phyloP scores from a whole-genome alignment of 352 stramenopile species.

The Phytophthora citricola region DNA sequence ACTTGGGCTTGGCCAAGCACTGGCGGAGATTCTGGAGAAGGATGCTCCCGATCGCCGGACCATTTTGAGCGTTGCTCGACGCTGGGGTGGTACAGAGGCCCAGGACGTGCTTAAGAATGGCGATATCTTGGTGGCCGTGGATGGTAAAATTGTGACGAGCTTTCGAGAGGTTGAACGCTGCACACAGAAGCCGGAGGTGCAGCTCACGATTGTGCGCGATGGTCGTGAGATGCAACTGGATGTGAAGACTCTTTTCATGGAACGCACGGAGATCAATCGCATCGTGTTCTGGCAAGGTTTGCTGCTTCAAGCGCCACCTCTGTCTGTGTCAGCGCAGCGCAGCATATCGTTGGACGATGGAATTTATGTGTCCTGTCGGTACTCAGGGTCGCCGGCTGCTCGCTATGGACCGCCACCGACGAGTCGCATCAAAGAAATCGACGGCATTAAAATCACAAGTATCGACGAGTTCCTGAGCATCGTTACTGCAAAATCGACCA shows the following conservation, averaged over 20 bases:
- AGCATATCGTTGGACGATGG: conserved; percentile 85
- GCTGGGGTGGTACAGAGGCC: conserved; percentile 79
- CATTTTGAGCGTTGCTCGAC: conserved; percentile 80
- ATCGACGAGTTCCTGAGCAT: conserved; percentile 91
- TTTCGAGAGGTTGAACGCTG: conserved; percentile 88
- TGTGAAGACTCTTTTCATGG: conserved; percentile 83
- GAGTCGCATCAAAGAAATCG: conserved; percentile 91
- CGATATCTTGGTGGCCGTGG: conserved; percentile 88
- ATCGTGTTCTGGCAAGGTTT: conserved; percentile 94
- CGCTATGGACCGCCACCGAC: conserved; percentile 90
- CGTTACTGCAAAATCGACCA: conserved; percentile 61
- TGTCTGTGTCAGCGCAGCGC: conserved; percentile 86
- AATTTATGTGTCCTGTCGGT: conserved; percentile 89
- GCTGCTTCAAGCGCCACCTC: conserved; percentile 87
- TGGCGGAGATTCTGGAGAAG: conserved; percentile 80
- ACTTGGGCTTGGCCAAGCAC: conserved; percentile 81
- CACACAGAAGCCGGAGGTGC: conserved; percentile 78
- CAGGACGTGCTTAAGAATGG: conserved; percentile 78
- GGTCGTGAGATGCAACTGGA: conserved; percentile 69
- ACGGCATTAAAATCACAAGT: conserved; percentile 85
- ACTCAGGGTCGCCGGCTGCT: conserved; percentile 87
- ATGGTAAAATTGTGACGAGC: conserved; percentile 84
- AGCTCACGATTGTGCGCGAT: conserved; percentile 89
- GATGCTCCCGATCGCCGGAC: conserved; percentile 73
- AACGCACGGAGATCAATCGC: conserved; percentile 89